Conservation (phyloP, 2,329 filamentous ascomycete species). For the Talaromyces marneffei region DNA sequence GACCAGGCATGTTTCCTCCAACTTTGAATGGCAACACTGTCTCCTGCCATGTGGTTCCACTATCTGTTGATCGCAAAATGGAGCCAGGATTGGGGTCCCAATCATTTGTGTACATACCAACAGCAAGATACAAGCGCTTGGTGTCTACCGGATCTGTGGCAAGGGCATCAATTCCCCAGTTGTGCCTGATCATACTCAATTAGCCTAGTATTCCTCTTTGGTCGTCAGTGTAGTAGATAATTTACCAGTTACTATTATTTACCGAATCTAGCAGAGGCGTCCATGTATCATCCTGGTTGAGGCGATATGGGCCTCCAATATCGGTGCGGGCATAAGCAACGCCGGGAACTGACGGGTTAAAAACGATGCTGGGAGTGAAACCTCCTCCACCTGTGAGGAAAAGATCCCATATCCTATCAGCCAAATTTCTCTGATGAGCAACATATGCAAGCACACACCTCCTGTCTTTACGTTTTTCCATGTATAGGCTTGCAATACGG, state of each 20-base stretch:
- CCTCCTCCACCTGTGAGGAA: constrained; percentile 47
- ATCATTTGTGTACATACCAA: constrained; percentile 55
- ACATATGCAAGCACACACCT: constrained; percentile 7
- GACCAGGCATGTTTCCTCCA: constrained; percentile 57
- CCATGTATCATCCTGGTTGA: constrained; percentile 53
- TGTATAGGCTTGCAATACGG: constrained; percentile 24
- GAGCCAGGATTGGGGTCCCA: constrained; percentile 55
- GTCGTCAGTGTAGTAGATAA: neutral
- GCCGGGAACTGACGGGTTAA: constrained; percentile 44
- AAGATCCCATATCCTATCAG: neutral
- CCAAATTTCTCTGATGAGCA: neutral
- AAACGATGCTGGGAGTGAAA: constrained; percentile 53
- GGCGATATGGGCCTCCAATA: constrained; percentile 52
- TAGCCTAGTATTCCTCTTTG: neutral
- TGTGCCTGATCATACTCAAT: constrained; percentile 37
- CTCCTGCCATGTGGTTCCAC: constrained; percentile 48
- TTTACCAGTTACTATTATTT: constrained; percentile 43
- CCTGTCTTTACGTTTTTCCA: constrained; percentile 51
- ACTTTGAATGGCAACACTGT: constrained; percentile 54
- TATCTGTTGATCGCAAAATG: constrained; percentile 51
- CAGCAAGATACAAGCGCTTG: constrained; percentile 49
- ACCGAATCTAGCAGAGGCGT: constrained; percentile 49
- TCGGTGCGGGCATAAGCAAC: constrained; percentile 54
- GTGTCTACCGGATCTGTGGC: constrained; percentile 48
- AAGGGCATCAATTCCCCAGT: constrained; percentile 53